Conservation (phyloP, 2,329 filamentous ascomycete species). For the Aschersonia sp. region DNA sequence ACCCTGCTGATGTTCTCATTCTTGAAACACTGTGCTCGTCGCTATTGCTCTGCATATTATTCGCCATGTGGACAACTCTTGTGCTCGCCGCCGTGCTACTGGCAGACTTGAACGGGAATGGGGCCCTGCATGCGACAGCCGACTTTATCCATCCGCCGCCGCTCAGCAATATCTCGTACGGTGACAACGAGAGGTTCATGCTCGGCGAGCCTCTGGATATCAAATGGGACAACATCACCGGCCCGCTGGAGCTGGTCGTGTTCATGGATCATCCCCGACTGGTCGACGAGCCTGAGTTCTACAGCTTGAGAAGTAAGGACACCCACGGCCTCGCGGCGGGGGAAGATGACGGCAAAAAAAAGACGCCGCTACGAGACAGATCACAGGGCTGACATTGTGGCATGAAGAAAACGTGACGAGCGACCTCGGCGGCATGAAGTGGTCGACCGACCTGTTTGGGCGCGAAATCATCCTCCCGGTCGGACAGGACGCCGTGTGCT, state of each 20-base stretch:
- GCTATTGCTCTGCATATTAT: not conserved
- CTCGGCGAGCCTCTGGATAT: not conserved
- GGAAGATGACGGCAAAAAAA: too few relatives aligned
- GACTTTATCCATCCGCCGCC: not conserved
- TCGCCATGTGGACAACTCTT: not conserved
- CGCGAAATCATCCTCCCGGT: not conserved
- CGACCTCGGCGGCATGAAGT: not conserved
- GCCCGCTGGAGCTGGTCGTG: not conserved
- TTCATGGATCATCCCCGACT: not conserved
- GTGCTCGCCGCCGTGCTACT: slow-evolving; percentile 8
- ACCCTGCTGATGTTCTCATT: not conserved
- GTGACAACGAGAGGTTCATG: not conserved
- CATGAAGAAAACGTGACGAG: not conserved
- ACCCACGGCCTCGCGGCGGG: not conserved
- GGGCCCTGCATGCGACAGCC: not conserved
- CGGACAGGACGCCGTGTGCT: not conserved
- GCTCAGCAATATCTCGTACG: not conserved
- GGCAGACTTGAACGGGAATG: not conserved
- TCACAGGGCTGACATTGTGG: not conserved
- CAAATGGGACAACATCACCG: not conserved
- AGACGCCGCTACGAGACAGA: too few relatives aligned
- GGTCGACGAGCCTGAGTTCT: not conserved
- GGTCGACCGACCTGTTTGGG: not conserved
- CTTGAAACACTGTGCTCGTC: not conserved
- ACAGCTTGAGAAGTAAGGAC: not conserved